These are phyloP conservation scores for Neofusicoccum laricinum DNA, from an alignment of 2,329 filamentous ascomycete species.

Conservation along the genomic window DNA sequence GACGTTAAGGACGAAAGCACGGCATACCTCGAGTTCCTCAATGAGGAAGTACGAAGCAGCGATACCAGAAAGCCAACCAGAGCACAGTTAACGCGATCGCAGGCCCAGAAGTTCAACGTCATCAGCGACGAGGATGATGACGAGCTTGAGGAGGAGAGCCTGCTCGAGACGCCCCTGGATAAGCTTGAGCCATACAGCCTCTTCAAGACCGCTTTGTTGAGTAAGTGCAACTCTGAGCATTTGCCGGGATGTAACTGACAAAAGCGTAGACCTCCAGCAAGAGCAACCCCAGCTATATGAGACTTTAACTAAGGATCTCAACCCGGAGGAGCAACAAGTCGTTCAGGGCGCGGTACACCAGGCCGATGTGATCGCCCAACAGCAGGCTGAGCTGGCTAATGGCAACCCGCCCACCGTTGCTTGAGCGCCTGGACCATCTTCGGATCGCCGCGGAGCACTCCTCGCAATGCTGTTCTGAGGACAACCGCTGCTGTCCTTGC, in stretches of 20 bases:
- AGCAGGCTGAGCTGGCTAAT: conserved; percentile 21
- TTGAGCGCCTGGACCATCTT: neutral
- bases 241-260: conserved; percentile 25
- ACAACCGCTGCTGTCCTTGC: neutral
- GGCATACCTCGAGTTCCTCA: conserved; percentile 93
- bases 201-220: conserved; percentile 77
- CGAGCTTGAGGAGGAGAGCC: conserved; percentile 84
- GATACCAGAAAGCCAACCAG: neutral
- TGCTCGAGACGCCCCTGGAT: conserved; percentile 91
- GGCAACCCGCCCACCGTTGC: conserved; percentile 12
- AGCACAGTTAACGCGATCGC: conserved; percentile 25
- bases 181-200: conserved; percentile 91
- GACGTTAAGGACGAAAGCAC: conserved; percentile 85
- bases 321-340: conserved; percentile 74
- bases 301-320: conserved; percentile 73
- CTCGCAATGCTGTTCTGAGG: neutral
- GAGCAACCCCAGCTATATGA: conserved; percentile 88
- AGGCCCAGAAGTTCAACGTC: conserved; percentile 81
- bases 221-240: conserved; percentile 56
- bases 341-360: conserved; percentile 75
- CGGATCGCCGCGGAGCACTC: neutral
- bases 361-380: conserved; percentile 57
- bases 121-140: conserved; percentile 77
- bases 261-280: conserved; percentile 71
- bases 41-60: conserved; percentile 67